A percentile compares a stretch with the other conserved stretches of the same genome.
Conservation (phyloP, 78 protist species). For the Cavenderia fasciculata region DNA sequence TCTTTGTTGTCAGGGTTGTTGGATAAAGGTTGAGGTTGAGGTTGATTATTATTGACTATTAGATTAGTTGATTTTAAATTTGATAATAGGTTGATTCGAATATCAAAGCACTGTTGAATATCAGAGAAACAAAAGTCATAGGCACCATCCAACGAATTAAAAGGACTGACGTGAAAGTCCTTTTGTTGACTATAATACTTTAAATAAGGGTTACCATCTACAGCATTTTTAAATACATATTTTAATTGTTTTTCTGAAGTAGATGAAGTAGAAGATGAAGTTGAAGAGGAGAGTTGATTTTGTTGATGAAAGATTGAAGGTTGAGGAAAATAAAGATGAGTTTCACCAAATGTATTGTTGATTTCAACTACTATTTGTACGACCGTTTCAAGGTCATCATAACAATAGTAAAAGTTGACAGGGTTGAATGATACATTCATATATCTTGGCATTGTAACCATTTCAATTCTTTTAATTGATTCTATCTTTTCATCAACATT, state of each 20-base stretch:
- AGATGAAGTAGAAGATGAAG: too few species aligned
- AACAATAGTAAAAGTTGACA: constrained; percentile 51
- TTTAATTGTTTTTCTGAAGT: background rate
- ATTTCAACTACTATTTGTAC: constrained; percentile 52
- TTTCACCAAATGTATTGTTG: constrained; percentile 72
- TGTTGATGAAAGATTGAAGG: background rate
- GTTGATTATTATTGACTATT: background rate
- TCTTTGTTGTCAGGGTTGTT: background rate
- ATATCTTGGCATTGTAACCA: constrained; percentile 53
- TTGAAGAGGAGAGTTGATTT: too few species aligned
- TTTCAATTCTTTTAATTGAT: background rate
- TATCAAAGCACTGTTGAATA: constrained; percentile 21
- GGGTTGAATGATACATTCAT: constrained; percentile 40
- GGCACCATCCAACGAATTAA: constrained; percentile 58
- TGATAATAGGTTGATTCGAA: constrained; percentile 43
- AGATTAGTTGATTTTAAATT: background rate
- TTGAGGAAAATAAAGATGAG: constrained; percentile 39
- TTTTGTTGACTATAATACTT: background rate
- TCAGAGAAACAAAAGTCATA: constrained; percentile 41
- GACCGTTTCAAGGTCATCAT: background rate
- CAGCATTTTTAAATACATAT: background rate
- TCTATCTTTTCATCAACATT: background rate
- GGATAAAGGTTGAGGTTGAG: background rate
- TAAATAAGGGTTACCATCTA: constrained; percentile 1
- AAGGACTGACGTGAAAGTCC: constrained; percentile 67